A percentile compares a stretch with the other conserved stretches of the same genome.
Conservation (phyloP, 768 basidiomycete species). For the Gymnopilus dilepis region DNA sequence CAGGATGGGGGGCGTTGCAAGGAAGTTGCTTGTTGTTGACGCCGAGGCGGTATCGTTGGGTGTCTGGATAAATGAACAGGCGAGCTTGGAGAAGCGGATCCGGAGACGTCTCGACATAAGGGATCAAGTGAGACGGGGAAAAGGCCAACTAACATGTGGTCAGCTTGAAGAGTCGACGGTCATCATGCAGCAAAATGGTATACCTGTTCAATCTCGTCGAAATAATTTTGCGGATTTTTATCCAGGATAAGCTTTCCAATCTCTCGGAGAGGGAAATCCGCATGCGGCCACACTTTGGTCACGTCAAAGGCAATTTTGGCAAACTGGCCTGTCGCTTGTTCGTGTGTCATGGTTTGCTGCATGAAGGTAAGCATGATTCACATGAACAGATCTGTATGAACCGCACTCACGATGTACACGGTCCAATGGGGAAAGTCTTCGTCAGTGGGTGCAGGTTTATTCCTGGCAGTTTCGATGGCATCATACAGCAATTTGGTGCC, state of each 20-base stretch:
- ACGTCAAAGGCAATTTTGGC: conserved; percentile 90
- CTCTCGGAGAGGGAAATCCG: conserved; percentile 82
- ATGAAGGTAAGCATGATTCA: conserved; percentile 3
- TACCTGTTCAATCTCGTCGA: conserved; percentile 94
- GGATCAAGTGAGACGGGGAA: conserved; percentile 88
- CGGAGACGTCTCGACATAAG: conserved; percentile 87
- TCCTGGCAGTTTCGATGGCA: conserved; percentile 78
- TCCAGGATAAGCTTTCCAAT: conserved; percentile 86
- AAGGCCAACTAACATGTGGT: too few species aligned
- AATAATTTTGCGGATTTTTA: conserved; percentile 85
- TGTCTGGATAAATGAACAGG: conserved; percentile 93
- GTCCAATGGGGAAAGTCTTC: conserved; percentile 91
- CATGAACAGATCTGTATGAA: not conserved
- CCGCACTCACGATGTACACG: conserved; percentile 73
- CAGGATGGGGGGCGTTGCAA: conserved; percentile 82
- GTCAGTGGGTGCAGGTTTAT: too few species aligned
- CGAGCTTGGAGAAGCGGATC: conserved; percentile 96
- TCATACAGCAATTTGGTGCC: conserved; percentile 80
- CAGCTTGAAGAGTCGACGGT: conserved; percentile 47
- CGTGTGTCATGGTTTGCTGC: conserved; percentile 90
- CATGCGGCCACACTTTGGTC: conserved; percentile 92
- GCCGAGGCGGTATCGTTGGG: conserved; percentile 85
- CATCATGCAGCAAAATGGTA: conserved; percentile 18
- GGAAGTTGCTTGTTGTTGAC: conserved; percentile 86
- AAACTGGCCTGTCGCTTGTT: conserved; percentile 91